Evolutionary conservation across 257 asterid species (phyloP), one percentile per base, ranked within the genome.

Genomic region (Coffea canephora): DNA sequence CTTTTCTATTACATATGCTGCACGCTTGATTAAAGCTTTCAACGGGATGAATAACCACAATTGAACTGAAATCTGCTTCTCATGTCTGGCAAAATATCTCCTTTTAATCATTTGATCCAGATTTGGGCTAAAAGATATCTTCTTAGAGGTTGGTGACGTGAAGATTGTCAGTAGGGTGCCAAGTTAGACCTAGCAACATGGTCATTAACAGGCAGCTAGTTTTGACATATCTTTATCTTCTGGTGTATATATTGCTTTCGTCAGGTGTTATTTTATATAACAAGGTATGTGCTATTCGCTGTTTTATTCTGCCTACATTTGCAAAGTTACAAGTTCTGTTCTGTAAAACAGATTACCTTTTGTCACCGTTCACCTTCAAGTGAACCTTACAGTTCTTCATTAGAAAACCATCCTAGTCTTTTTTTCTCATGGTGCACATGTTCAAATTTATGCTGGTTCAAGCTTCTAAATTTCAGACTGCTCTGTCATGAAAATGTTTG

Each of bases 251-350:
- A 82, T 41, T 90, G 82, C 91, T 95, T 77, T 95, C 98, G 25
- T 93, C 99, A 0, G 99, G 96, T 80, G 98, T 95, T 82, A 95
- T 95, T 81, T 90, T 95, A 75, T 93, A 93, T 87, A 95, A 95
- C 92, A 95, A 95, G 98, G 99, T 93, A 86, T 59, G 86, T 39
- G 49, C 16, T 15, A 8, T 43, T 11, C 45, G 71, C 69, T 45
- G 48, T n/a, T 64, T 41, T 62, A 25, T 64, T 64, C 31, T 14
- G n/a, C 8, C 59, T n/a, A 74, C 50, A 54, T 41, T 16, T 5
- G 19, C 8, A 19, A 31, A 52, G 59, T 52, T 18, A 52, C 21
- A 52, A 15, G 54, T 18, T 18, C 5, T 59, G 41, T 75, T 59
- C 59, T 43, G 39, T 21, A 57, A 57, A 57, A 39, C 50, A 34